Evolutionary conservation across 176 grass and related monocot species (phyloP).

Genomic region (Musa itinerans): DNA sequence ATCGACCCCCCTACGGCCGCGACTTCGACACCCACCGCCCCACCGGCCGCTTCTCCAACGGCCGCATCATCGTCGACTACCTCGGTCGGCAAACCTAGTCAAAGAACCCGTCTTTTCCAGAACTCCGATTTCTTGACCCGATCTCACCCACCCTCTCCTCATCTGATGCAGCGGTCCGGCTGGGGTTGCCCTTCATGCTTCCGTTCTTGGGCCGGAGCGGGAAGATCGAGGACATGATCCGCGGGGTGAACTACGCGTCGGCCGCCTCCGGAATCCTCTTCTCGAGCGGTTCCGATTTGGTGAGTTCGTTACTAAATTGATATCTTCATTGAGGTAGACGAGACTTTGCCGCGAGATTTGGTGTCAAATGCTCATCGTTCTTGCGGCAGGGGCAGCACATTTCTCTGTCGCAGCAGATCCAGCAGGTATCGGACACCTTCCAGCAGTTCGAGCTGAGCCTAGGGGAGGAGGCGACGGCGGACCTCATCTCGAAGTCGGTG

Average conservation of each 20-base stretch:
- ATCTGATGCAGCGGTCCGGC: slow-evolving; percentile 35
- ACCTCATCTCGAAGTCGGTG: slow-evolving; percentile 47
- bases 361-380: background rate
- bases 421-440: slow-evolving; percentile 57
- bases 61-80: slow-evolving; percentile 76
- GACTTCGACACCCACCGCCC: slow-evolving; percentile 69
- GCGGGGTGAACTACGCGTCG: slow-evolving; percentile 34
- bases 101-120: background rate
- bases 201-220: slow-evolving; percentile 51
- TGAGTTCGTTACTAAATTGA: background rate
- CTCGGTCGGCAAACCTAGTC: slow-evolving; percentile 23
- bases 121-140: background rate
- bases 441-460: slow-evolving; percentile 48
- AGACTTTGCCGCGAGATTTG: background rate
- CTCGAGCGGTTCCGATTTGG: slow-evolving; percentile 66
- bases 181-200: slow-evolving; percentile 61
- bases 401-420: slow-evolving; percentile 60
- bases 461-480: slow-evolving; percentile 41
- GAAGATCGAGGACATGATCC: slow-evolving; percentile 31
- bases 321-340: background rate
- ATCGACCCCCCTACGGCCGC: slow-evolving; percentile 50
- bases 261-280: slow-evolving; percentile 56
- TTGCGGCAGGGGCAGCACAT: slow-evolving; percentile 53
- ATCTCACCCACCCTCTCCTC: background rate
- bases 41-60: slow-evolving; percentile 80